Base-by-base conservation (phyloP, 768 basidiomycete genomes). In the Kwoniella dejecticola region DNA sequence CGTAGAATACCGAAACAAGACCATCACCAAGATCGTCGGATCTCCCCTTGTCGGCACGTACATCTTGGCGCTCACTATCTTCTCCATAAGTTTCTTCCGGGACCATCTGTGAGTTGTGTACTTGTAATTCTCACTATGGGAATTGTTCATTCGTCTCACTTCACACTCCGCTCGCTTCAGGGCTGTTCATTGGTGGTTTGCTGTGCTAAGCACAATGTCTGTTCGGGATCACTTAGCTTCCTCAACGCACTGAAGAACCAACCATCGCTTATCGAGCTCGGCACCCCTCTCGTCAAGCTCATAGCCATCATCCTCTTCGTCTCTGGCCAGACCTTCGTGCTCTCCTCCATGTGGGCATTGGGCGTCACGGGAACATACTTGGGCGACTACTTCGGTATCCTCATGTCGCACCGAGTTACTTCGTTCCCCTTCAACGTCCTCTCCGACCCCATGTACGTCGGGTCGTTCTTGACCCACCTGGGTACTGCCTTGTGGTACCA, bases 371-470 rank as follows among this genome's bases (percentile, higher is more conserved):
- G 79, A 36, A 96, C 92, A 1, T 96, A 93, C 82, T 74, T 81
- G 41, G 79, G 81, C n/a, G 80, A 81, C 63, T 80, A 81, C 70
- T 82, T 81, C 65, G 82, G 82, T 31, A 82, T 83, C 47, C 73
- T 82, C 27, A 82, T 82, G 91, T 87, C 91, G 71, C 83, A 87
- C 62, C 83, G 90, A 52, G 93, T 97, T n/a, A 88, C 92, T 72
- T 88, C 89, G 21, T 99, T 99, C 82, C 95, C 95, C 0, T 99
- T 97, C 83, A 95, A 95, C 76, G 84, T 96, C 47, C 83, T 94
- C 41, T 83, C 85, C 19, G 88, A 96, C 78, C 95, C 95, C 0
- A 99, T 99, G 95, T 98, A 99, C 75, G 89, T 92, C 46, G 95
- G 95, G 7, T 91, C 89, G 73, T 93, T 92, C 4, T 81, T 99